Conservation (phyloP, 495 filamentous ascomycete species). For the Recurvomyces mirabilis region DNA sequence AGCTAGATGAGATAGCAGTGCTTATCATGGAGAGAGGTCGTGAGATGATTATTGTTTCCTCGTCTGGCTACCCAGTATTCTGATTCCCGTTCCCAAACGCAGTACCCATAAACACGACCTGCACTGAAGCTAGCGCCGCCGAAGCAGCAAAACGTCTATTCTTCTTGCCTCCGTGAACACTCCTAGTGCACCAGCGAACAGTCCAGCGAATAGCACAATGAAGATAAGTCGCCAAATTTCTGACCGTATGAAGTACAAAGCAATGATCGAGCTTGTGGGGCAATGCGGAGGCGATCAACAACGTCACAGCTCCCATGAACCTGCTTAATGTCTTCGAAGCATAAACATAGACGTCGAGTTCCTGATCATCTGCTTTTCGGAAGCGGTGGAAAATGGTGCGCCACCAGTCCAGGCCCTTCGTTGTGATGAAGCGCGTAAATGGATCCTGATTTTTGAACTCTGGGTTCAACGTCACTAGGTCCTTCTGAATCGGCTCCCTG, state of each 20-base stretch:
- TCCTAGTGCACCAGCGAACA: slow-evolving; percentile 25
- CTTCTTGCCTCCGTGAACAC: slow-evolving; percentile 26
- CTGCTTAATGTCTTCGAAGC: neutral
- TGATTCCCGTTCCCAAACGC: slow-evolving; percentile 3
- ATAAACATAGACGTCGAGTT: neutral
- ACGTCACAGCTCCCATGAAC: slow-evolving; percentile 15
- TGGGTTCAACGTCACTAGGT: slow-evolving; percentile 14
- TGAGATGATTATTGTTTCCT: no score
- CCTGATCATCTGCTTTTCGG: slow-evolving; percentile 1
- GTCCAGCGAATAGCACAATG: slow-evolving; percentile 27
- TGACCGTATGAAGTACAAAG: slow-evolving; percentile 25
- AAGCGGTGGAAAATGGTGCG: slow-evolving; percentile 8
- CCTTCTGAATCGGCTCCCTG: slow-evolving; percentile 2
- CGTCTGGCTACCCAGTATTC: no score
- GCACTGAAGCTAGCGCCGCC: slow-evolving; percentile 22
- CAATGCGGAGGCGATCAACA: slow-evolving; percentile 25
- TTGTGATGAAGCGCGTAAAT: slow-evolving; percentile 16
- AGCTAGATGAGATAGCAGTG: no score
- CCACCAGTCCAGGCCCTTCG: slow-evolving; percentile 1
- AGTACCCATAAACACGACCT: slow-evolving; percentile 12
- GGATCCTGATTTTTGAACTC: slow-evolving; percentile 14
- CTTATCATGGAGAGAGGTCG: no score
- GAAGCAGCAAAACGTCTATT: slow-evolving; percentile 31
- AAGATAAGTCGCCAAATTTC: slow-evolving; percentile 22
- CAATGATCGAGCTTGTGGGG: slow-evolving; percentile 29